Evolutionary conservation across 2,329 filamentous ascomycete species (phyloP).

Genomic region (Aureobasidium vineae): DNA sequence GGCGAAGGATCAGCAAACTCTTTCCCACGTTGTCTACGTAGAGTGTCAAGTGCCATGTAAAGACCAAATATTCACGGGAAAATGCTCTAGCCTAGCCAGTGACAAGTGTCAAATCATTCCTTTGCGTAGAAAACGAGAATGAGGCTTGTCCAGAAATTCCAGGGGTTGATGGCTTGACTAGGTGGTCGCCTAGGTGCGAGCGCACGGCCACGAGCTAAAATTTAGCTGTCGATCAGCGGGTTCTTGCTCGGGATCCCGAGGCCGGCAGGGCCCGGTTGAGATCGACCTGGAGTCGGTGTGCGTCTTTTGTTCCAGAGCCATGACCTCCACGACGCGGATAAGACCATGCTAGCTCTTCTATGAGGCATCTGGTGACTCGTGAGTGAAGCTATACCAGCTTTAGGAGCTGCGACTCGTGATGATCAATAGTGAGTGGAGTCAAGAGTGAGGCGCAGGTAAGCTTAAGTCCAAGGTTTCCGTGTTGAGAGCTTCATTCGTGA

Average conservation of each 20-base stretch:
- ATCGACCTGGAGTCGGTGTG: conserved; percentile 14
- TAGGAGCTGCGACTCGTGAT: background rate
- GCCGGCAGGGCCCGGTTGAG: background rate
- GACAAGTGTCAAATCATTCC: conserved; percentile 3
- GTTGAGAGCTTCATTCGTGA: background rate
- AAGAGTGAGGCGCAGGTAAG: conserved; percentile 11
- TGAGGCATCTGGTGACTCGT: background rate
- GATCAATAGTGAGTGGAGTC: conserved; percentile 20
- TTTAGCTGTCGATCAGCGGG: conserved; percentile 19
- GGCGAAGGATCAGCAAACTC: conserved; percentile 10
- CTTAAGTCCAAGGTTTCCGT: conserved; percentile 3
- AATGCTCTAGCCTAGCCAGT: background rate
- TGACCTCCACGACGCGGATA: background rate
- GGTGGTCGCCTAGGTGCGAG: background rate
- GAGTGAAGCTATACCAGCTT: background rate
- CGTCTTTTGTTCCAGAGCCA: background rate
- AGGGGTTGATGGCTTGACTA: conserved; percentile 1
- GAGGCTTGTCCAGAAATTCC: background rate
- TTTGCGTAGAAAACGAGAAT: background rate
- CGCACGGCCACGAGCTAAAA: background rate
- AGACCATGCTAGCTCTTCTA: background rate
- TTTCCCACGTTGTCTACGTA: background rate
- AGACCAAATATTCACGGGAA: background rate
- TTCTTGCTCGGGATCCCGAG: background rate
- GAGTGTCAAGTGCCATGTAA: background rate